Conservation (phyloP, 1,284 basidiomycete species). For the Malassezia psittaci region DNA sequence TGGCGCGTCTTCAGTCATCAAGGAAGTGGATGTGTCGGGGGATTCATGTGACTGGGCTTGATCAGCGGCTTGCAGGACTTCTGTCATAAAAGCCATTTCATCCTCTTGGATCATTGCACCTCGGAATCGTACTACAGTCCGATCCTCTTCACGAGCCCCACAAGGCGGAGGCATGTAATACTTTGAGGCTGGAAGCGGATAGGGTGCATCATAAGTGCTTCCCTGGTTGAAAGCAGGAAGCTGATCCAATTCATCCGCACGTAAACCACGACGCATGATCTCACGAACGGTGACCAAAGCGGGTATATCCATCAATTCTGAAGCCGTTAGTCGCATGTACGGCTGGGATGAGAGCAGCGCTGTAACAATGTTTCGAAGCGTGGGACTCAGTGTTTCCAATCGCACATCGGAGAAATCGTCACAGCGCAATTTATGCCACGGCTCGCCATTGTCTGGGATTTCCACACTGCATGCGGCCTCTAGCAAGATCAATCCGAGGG, state of each 20-base stretch:
- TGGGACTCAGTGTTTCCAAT: slow-evolving; percentile 53
- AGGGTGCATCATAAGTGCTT: slow-evolving; percentile 16
- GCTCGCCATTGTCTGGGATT: slow-evolving; percentile 87
- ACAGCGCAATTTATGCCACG: slow-evolving; percentile 84
- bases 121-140: slow-evolving; percentile 28
- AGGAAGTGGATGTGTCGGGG: slow-evolving; percentile 16
- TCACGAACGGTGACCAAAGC: slow-evolving; percentile 27
- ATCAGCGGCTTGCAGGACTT: slow-evolving; percentile 24
- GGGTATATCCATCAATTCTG: slow-evolving; percentile 28
- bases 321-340: slow-evolving; percentile 26
- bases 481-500: slow-evolving; percentile 86
- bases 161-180: slow-evolving; percentile 9
- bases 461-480: slow-evolving; percentile 92
- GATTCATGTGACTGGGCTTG: neutral
- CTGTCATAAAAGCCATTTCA: slow-evolving; percentile 34
- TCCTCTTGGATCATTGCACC: slow-evolving; percentile 43
- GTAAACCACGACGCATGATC: slow-evolving; percentile 31
- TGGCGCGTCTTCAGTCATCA: slow-evolving; percentile 16
- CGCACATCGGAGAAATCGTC: slow-evolving; percentile 88
- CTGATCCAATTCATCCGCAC: slow-evolving; percentile 38
- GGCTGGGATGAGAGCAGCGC: slow-evolving; percentile 28
- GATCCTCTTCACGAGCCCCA: slow-evolving; percentile 9
- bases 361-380: slow-evolving; percentile 35
- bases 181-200: slow-evolving; percentile 11
- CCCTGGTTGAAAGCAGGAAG: slow-evolving; percentile 27